Percentiles rank a stretch among this genome's conserved stretches.
These are phyloP conservation scores for Hibiscus mutabilis DNA, from an alignment of 345 rosid genomes.

Conservation along the genomic window DNA sequence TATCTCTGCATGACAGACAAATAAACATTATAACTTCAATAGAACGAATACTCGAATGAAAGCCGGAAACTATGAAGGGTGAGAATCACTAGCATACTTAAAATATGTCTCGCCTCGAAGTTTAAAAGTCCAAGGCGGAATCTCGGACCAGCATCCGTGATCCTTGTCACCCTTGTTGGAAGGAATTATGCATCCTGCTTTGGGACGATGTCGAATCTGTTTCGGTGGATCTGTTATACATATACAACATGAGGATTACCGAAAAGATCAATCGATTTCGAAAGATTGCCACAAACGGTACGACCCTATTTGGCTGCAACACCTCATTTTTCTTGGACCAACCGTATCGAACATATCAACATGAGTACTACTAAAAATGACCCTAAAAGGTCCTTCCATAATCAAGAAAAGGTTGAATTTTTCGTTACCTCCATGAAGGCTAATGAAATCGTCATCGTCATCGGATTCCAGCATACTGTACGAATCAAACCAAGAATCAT, in stretches of 20 bases:
- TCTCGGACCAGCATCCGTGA: slow-evolving; percentile 57
- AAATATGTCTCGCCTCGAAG: slow-evolving; percentile 60
- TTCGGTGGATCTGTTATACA: slow-evolving; percentile 44
- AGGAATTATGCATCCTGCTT: slow-evolving; percentile 54
- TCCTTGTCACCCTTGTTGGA: slow-evolving; percentile 37
- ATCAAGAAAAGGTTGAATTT: neutral
- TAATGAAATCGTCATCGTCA: slow-evolving; percentile 72
- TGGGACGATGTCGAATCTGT: slow-evolving; percentile 48
- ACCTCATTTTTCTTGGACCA: too few species aligned
- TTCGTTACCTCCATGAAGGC: slow-evolving; percentile 62
- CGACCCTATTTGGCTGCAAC: too few species aligned
- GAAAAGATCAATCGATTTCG: too few species aligned
- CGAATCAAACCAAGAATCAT: slow-evolving; percentile 82
- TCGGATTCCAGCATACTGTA: slow-evolving; percentile 73
- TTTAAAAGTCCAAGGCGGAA: slow-evolving; percentile 63
- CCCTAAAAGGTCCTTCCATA: slow-evolving; percentile 1
- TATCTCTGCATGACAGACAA: slow-evolving; percentile 52
- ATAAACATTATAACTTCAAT: neutral
- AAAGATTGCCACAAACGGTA: too few species aligned
- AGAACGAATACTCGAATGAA: neutral
- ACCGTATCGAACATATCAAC: too few species aligned
- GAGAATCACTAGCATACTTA: slow-evolving; percentile 36
- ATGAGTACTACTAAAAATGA: too few species aligned
- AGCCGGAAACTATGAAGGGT: neutral
- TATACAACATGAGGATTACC: too few species aligned